These are phyloP conservation scores for Kwoniella sp. DNA, from an alignment of 768 basidiomycete genomes.

Conservation along the genomic window DNA sequence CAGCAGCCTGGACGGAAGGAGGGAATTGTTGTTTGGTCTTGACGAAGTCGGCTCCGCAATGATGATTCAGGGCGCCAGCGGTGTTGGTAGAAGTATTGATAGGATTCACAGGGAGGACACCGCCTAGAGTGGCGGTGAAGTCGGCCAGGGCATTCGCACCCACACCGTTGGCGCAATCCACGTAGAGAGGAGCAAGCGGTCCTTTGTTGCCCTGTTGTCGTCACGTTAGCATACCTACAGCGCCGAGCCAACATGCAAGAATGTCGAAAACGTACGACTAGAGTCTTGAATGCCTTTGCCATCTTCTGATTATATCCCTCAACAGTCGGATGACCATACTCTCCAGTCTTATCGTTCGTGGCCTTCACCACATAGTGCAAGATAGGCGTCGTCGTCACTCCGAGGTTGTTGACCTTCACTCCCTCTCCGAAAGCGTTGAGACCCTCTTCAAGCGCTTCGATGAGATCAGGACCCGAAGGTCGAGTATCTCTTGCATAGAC, in stretches of 20 bases:
- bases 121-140: constrained; percentile 63
- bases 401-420: constrained; percentile 71
- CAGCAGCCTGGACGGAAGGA: constrained; percentile 66
- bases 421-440: constrained; percentile 65
- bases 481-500: constrained; percentile 93
- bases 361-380: constrained; percentile 91
- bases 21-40: constrained; percentile 90
- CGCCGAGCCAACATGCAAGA: background rate
- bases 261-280: constrained; percentile 66
- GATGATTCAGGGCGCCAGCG: constrained; percentile 74
- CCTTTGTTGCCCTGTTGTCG: constrained; percentile 47
- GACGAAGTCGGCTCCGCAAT: constrained; percentile 94
- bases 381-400: constrained; percentile 88
- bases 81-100: constrained; percentile 70
- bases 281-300: constrained; percentile 75
- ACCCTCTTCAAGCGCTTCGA: constrained; percentile 78
- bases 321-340: constrained; percentile 76
- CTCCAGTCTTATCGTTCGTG: constrained; percentile 77
- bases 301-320: constrained; percentile 84
- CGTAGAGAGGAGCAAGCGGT: constrained; percentile 64
- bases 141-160: constrained; percentile 72
- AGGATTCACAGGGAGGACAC: constrained; percentile 64
- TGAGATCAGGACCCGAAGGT: constrained; percentile 75
- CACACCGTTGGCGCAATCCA: constrained; percentile 99
- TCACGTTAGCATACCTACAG: constrained; percentile 1